Evolutionary conservation across 345 rosid species (phyloP).

Genomic region (Psidium guajava): DNA sequence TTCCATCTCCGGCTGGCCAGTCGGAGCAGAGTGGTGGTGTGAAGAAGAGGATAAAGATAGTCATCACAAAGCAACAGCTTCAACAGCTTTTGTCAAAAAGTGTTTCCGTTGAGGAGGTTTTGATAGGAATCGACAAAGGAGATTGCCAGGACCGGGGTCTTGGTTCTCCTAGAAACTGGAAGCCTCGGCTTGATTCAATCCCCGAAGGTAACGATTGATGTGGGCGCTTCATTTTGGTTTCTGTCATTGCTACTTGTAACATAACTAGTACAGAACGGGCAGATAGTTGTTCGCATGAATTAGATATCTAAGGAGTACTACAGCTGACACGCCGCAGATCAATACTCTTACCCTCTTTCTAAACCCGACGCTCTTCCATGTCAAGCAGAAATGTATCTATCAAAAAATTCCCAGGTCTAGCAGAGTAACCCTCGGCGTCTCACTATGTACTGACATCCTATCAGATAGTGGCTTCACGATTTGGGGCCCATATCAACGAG

Average conservation of each 20-base stretch:
- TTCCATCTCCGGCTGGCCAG: background rate
- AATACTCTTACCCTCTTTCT: background rate
- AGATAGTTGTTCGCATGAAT: background rate
- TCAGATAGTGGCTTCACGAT: background rate
- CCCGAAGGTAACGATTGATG: slow-evolving; percentile 25
- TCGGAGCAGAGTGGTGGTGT: background rate
- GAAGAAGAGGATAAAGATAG: slow-evolving; percentile 23
- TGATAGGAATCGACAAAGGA: slow-evolving; percentile 1
- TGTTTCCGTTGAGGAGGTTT: slow-evolving; percentile 11
- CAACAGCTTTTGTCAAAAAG: slow-evolving; percentile 10
- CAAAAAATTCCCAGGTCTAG: background rate
- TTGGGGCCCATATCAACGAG: background rate
- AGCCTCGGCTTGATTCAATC: slow-evolving; percentile 34
- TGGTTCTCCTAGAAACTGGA: slow-evolving; percentile 21
- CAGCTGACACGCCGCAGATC: background rate
- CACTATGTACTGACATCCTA: background rate
- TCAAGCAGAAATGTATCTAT: background rate
- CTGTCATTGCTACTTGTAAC: background rate
- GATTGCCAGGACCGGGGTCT: background rate
- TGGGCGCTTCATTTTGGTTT: background rate
- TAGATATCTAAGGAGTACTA: background rate
- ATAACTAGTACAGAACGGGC: background rate
- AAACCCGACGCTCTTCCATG: background rate
- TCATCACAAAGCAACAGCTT: slow-evolving; percentile 30
- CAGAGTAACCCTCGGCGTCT: background rate